phyloP scores from a whole-genome alignment of 441 rosid species.

The Viola pubescens region DNA sequence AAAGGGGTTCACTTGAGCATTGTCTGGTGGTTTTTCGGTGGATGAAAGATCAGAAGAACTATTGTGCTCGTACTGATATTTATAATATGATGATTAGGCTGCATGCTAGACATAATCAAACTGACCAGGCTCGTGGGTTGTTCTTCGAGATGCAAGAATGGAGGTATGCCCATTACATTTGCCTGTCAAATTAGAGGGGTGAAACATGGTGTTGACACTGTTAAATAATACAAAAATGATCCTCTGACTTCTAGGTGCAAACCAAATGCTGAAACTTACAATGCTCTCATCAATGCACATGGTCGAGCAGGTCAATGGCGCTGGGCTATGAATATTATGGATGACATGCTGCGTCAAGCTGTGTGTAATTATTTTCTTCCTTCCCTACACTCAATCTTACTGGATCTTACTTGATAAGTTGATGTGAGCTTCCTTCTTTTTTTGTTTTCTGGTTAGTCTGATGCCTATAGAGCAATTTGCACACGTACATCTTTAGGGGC shows the following conservation, averaged over 20 bases:
- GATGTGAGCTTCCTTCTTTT: conserved; percentile 24
- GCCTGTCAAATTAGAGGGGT: background rate
- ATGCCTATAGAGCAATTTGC: conserved; percentile 2
- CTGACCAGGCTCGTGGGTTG: conserved; percentile 84
- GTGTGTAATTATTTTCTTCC: conserved; percentile 55
- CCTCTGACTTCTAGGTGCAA: conserved; percentile 51
- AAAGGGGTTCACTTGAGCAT: conserved; percentile 62
- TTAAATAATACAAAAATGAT: background rate
- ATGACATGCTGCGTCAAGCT: conserved; percentile 78
- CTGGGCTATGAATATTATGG: conserved; percentile 88
- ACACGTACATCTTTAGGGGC: background rate
- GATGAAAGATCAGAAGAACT: conserved; percentile 82
- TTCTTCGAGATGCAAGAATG: conserved; percentile 96
- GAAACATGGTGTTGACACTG: background rate
- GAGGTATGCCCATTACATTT: conserved; percentile 39
- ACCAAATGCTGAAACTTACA: conserved; percentile 79
- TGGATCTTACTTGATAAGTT: conserved; percentile 25
- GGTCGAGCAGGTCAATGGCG: conserved; percentile 90
- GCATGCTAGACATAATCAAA: conserved; percentile 64
- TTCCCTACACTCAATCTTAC: conserved; percentile 26
- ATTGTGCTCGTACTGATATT: conserved; percentile 69
- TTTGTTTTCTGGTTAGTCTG: conserved; percentile 4
- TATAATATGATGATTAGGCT: conserved; percentile 88
- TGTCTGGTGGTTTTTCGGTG: conserved; percentile 55
- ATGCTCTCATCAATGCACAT: conserved; percentile 85